Evolutionary conservation across 331 rosid genomes (phyloP).

Genomic region (Malus hybrid): DNA sequence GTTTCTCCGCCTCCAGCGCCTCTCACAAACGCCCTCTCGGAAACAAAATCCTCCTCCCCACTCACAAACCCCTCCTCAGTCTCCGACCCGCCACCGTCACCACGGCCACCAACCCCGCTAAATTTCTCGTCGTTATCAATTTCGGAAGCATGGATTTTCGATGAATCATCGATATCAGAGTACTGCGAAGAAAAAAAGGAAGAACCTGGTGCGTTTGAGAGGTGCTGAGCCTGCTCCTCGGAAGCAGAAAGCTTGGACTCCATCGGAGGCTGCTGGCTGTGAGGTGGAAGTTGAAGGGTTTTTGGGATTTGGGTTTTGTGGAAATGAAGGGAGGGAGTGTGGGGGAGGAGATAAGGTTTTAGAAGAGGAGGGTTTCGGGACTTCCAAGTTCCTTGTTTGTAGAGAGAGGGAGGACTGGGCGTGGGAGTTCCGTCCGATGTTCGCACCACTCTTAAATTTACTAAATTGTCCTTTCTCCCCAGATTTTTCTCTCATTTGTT

Average conservation of each 20-base stretch:
- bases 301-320: neutral
- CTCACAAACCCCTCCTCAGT: conserved; percentile 53
- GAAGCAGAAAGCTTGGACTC: conserved; percentile 25
- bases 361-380: neutral
- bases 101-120: neutral
- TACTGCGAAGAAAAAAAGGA: conserved; percentile 18
- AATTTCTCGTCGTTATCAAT: conserved; percentile 2
- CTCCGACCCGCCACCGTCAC: conserved; percentile 33
- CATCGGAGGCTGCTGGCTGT: conserved; percentile 20
- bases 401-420: neutral
- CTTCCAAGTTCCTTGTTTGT: neutral
- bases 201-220: conserved; percentile 31
- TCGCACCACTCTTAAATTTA: neutral
- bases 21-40: conserved; percentile 33
- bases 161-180: conserved; percentile 9
- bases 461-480: neutral
- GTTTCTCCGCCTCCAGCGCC: conserved; percentile 12
- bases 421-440: neutral
- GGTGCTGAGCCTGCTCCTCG: neutral
- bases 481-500: no score
- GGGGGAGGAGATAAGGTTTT: conserved; percentile 47
- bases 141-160: conserved; percentile 2
- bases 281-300: neutral
- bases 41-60: conserved; percentile 52
- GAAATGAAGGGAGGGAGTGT: neutral